Evolutionary conservation across 306 rosid genomes (phyloP), one percentile per base, ranked within the genome.

Genomic region (Biancaea sappan): DNA sequence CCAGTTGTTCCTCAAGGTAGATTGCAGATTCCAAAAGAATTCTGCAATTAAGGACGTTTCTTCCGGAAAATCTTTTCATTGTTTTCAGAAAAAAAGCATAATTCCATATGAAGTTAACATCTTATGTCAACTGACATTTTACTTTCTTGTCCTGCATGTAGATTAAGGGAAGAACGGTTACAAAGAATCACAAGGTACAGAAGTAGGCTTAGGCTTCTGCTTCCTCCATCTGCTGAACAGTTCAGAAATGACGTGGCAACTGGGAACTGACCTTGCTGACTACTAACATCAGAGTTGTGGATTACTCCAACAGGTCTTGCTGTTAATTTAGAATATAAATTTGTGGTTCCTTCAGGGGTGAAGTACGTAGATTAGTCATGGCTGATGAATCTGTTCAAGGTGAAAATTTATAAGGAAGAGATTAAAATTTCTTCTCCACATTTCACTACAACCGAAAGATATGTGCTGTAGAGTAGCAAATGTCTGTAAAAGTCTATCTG

Each of bases 201-300:
- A 79, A 73, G 76, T 37, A 85, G 99, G 86, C 96, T 94, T 16
- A 88, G 91, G 79, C 97, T 92, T 82, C 88, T 94, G 77, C 95
- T 94, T 77, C 97, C 97, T 64, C 87, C 90, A 8, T 73, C 83
- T 0, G 83, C 73, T n/a, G 95, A 90, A 71, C 92, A 83, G 79
- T 78, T 83, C 75, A 78, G 92, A 65, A 87, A 81, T 71, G 93
- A 92, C 67, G 59, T 85, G 56, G 86, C 91, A 69, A 80, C 91
- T 37, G 91, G 90, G 72, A 80, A 85, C 77, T 88, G 82, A 82
- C 41, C 32, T 44, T 63, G 80, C 52, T 62, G 76, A 62, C 86
- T 22, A 26, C 35, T 40, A 31, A 44, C 79, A 38, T 51, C 47
- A 44, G 51, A 50, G 50, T 57, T 46, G 64, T 74, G 66, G 62